These are phyloP conservation scores for Blepharisma undulans DNA, from an alignment of 169 alveolate genomes.

Conservation along the genomic window DNA sequence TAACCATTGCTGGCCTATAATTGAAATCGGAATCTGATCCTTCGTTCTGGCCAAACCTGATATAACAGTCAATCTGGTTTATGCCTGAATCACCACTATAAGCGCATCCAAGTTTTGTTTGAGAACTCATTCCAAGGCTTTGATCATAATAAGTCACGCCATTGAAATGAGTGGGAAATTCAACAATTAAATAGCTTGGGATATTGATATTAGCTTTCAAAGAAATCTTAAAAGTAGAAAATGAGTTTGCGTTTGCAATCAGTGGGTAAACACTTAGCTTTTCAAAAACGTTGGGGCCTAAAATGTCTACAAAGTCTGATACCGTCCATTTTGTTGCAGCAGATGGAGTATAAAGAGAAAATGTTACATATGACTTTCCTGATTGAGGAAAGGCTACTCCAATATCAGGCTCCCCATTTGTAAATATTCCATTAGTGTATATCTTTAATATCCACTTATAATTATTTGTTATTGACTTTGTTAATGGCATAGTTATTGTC, in stretches of 20 bases:
- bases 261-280: not conserved
- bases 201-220: not conserved
- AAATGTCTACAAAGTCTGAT: not conserved
- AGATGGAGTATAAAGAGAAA: not conserved
- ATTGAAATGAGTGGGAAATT: not conserved
- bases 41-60: not conserved
- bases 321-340: not conserved
- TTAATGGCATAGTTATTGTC: not conserved
- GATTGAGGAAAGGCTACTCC: not conserved
- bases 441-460: not conserved
- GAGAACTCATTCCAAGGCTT: not conserved
- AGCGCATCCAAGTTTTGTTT: not conserved
- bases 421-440: not conserved
- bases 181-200: not conserved
- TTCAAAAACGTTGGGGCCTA: not conserved
- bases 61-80: not conserved
- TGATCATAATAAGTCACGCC: not conserved
- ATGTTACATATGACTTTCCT: not conserved
- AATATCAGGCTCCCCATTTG: not conserved
- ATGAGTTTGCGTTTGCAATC: not conserved
- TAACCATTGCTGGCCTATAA: not conserved
- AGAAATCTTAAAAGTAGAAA: not conserved
- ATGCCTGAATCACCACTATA: not conserved
- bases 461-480: not conserved
- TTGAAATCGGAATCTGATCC: not conserved